These are phyloP conservation scores for Fusarium caatingaense DNA, from an alignment of 2,329 filamentous ascomycete species.

Conservation along the genomic window DNA sequence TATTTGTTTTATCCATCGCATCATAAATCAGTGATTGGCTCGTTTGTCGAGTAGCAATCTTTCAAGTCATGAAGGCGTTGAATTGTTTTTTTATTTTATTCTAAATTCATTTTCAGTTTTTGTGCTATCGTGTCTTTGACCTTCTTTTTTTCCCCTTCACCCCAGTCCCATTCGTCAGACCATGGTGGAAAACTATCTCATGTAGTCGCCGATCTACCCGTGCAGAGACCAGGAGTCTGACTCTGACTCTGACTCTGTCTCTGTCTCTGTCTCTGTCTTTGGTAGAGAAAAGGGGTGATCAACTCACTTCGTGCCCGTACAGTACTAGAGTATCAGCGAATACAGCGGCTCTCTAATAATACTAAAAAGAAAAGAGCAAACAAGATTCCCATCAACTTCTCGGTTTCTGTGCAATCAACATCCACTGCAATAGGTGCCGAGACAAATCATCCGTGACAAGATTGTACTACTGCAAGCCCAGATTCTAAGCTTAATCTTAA, in stretches of 20 bases:
- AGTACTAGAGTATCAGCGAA: not conserved
- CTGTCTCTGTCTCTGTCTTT: not conserved
- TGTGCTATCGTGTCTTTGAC: slow-evolving; percentile 2
- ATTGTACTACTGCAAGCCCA: slow-evolving; percentile 11
- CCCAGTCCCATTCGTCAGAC: not conserved
- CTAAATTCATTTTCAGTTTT: not conserved
- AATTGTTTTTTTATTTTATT: not conserved
- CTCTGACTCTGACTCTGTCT: not conserved
- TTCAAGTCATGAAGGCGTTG: not conserved
- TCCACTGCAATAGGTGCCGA: not conserved
- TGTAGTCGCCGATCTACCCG: slow-evolving; percentile 32
- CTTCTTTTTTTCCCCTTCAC: not conserved
- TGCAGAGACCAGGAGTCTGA: slow-evolving; percentile 6
- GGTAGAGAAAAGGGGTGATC: not conserved
- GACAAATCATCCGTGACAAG: not conserved
- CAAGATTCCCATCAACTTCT: not conserved
- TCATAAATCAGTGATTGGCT: slow-evolving; percentile 34
- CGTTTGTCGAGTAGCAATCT: not conserved
- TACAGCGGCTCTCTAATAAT: not conserved
- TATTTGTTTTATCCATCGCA: slow-evolving; percentile 33
- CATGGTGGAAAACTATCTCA: not conserved
- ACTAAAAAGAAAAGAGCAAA: not conserved
- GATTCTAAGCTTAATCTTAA: slow-evolving; percentile 28
- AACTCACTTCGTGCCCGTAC: not conserved
- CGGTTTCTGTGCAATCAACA: not conserved